Evolutionary conservation across 2,329 filamentous ascomycete species (phyloP).

Genomic region (Fusarium foetens): DNA sequence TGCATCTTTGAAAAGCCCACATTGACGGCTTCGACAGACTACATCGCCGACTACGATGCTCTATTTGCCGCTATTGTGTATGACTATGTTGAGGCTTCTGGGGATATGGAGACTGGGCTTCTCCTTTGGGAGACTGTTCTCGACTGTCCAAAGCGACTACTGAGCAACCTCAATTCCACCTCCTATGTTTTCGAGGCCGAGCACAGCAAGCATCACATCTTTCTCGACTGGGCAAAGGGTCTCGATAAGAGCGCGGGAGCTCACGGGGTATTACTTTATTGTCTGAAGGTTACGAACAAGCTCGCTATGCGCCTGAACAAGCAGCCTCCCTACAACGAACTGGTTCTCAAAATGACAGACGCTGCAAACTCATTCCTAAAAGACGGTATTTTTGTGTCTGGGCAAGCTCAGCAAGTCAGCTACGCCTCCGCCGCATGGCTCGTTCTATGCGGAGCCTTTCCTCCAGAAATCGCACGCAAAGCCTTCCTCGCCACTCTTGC

Average conservation of each 20-base stretch:
- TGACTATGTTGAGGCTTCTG: neutral
- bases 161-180: neutral
- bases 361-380: rapidly evolving
- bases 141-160: neutral
- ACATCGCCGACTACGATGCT: neutral
- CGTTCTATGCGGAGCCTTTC: neutral
- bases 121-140: rapidly evolving
- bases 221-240: neutral
- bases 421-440: neutral
- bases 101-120: rapidly evolving
- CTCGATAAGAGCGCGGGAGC: neutral
- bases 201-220: neutral
- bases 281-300: neutral
- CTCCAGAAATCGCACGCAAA: neutral
- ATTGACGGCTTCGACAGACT: neutral
- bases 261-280: neutral
- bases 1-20: neutral
- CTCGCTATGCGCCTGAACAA: neutral
- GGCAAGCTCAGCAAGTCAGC: neutral
- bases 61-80: neutral
- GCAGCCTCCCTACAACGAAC: neutral
- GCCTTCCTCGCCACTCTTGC: neutral
- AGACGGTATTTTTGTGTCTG: neutral
- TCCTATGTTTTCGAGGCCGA: neutral
- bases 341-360: neutral